Evolutionary conservation across 257 asterid species (phyloP).

Genomic region (Verbena officinalis): DNA sequence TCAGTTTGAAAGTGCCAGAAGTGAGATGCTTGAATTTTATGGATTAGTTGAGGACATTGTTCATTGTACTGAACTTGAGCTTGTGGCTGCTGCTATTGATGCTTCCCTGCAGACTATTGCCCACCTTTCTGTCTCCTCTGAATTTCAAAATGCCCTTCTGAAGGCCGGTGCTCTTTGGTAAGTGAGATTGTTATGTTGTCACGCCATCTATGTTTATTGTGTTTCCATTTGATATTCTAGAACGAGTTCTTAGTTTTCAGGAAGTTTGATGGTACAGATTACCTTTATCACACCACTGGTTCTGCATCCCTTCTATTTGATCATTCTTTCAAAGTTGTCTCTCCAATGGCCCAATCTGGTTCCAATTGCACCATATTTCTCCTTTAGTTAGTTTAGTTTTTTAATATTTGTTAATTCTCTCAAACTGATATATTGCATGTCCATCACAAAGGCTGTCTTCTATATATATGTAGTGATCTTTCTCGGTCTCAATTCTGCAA

Average conservation of each 20-base stretch:
- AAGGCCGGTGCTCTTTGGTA: conserved; percentile 95
- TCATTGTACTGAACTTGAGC: conserved; percentile 94
- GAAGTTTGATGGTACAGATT: conserved; percentile 14
- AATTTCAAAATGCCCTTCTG: conserved; percentile 78
- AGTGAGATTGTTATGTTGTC: conserved; percentile 27
- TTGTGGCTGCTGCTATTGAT: conserved; percentile 80
- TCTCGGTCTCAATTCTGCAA: conserved; percentile 7
- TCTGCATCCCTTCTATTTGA: conserved; percentile 7
- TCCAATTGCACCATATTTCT: conserved; percentile 11
- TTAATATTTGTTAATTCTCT: neutral
- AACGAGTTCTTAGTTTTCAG: neutral
- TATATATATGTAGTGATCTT: neutral
- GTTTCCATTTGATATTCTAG: conserved; percentile 10
- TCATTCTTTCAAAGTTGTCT: conserved; percentile 11
- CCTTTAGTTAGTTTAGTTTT: conserved; percentile 3
- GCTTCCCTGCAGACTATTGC: conserved; percentile 92
- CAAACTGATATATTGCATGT: conserved; percentile 8
- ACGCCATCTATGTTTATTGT: conserved; percentile 19
- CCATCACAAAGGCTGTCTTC: neutral
- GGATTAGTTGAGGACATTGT: conserved; percentile 92
- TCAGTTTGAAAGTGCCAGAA: conserved; percentile 91
- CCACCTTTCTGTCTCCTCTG: conserved; percentile 75
- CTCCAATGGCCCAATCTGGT: conserved; percentile 21
- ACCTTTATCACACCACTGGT: conserved; percentile 3
- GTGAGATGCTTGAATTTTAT: conserved; percentile 73